Evolutionary conservation across 2,329 filamentous ascomycete species (phyloP).

Genomic region (Apiospora sp.): DNA sequence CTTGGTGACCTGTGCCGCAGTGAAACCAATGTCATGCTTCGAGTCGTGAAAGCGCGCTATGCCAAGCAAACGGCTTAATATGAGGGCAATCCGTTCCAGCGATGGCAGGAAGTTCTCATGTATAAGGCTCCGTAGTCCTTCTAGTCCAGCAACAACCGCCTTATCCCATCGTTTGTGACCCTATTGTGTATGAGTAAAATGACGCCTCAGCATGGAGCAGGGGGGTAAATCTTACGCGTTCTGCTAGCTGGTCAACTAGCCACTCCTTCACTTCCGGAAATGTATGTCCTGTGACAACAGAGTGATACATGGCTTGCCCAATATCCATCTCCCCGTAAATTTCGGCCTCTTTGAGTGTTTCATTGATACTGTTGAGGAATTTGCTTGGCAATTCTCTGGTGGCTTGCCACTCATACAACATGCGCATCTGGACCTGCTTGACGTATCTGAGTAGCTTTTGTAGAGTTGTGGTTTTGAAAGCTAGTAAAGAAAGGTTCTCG

Average conservation of each 20-base stretch:
- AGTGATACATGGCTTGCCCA: conserved; percentile 80
- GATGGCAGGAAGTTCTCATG: conserved; percentile 91
- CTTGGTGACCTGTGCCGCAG: conserved; percentile 67
- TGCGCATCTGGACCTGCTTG: conserved; percentile 79
- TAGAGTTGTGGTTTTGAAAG: conserved; percentile 85
- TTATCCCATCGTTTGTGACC: conserved; percentile 97
- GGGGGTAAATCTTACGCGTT: conserved; percentile 65
- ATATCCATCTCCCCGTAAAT: conserved; percentile 67
- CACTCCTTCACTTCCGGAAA: conserved; percentile 82
- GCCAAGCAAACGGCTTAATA: conserved; percentile 83
- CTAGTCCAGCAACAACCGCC: conserved; percentile 78
- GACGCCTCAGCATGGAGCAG: conserved; percentile 16
- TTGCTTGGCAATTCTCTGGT: conserved; percentile 79
- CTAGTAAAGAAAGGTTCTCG: conserved; percentile 82
- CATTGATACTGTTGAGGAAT: conserved; percentile 81
- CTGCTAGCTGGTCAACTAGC: conserved; percentile 83
- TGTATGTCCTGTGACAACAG: conserved; percentile 84
- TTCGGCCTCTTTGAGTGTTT: conserved; percentile 72
- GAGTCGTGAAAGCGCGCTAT: conserved; percentile 81
- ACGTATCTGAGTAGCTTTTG: conserved; percentile 89
- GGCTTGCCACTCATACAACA: conserved; percentile 83
- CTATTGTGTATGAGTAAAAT: conserved; percentile 50
- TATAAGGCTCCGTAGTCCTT: conserved; percentile 77
- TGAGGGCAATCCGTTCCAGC: conserved; percentile 81
- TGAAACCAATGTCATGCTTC: conserved; percentile 71